phyloP scores from a whole-genome alignment of 805 yeast genomes.

The Myxozyma neotropica region DNA sequence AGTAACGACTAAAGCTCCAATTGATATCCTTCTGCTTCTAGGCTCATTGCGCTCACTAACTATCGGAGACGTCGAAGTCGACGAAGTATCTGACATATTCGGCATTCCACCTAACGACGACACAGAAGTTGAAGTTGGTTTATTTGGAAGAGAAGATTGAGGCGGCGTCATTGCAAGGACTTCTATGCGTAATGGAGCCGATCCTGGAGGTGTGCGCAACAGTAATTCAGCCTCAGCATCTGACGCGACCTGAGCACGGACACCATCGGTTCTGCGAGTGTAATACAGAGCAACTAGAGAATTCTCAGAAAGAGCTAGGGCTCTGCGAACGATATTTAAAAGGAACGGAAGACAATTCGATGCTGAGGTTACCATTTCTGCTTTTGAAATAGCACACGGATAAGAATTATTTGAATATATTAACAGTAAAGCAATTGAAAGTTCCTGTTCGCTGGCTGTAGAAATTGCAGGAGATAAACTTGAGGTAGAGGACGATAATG shows the following conservation, averaged over 20 bases:
- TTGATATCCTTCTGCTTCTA: slow-evolving; percentile 13
- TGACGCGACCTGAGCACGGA: slow-evolving; percentile 18
- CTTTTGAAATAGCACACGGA: slow-evolving; percentile 7
- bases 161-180: slow-evolving; percentile 15
- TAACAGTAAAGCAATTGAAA: not conserved
- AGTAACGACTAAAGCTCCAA: slow-evolving; percentile 18
- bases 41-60: slow-evolving; percentile 1
- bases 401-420: not conserved
- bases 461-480: not conserved
- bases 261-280: not conserved
- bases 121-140: not conserved
- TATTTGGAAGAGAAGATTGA: not conserved
- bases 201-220: not conserved
- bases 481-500: slow-evolving; percentile 6
- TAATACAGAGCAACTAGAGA: slow-evolving; percentile 21
- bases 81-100: not conserved
- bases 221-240: slow-evolving; percentile 21
- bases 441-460: not conserved
- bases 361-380: slow-evolving; percentile 4
- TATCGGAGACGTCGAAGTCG: slow-evolving; percentile 7
- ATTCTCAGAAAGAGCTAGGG: slow-evolving; percentile 15
- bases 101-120: not conserved
- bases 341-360: slow-evolving; percentile 19
- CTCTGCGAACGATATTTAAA: slow-evolving; percentile 15
- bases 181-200: slow-evolving; percentile 8